Base-by-base conservation (phyloP, 305 asterid species). In the Striga hermonthica region DNA sequence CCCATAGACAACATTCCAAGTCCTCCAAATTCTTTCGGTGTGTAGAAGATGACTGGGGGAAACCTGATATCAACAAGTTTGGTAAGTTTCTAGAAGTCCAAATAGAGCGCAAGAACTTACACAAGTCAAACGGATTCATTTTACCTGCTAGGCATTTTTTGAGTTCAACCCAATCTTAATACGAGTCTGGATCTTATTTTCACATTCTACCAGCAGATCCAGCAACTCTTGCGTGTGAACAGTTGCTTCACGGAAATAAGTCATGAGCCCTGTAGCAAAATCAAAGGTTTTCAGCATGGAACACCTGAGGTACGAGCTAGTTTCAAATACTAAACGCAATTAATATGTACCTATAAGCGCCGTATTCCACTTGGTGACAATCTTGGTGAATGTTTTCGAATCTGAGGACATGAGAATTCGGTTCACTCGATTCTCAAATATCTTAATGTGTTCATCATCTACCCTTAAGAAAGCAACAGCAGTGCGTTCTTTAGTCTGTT, bases 381-480 rank as follows among this genome's bases (percentile, higher is more conserved):
- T 94, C 87, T 94, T 94, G 6, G 99, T 94, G 81, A 94, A 91
- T 44, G 99, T 94, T 39, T 98, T 94, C 7, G 99, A 94, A 68
- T 98, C 99, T 10, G 99, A 94, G 57, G 98, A 90, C 99, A 94
- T 94, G 62, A 94, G 99, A 70, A 94, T 88, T 85, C 90, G 99
- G 72, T 97, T 84, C 5, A 88, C 97, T 41, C 99, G 90, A 79
- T 91, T 94, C 83, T 94, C 99, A 48, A 94, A 94, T 65, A 94
- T 93, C 77, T 94, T 94, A 98, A 94, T 94, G 77, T 94, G 99
- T 77, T 94, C 99, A 71, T 91, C 99, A 82, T 94, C 99, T 12
- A 94, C 99, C 55, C 99, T 78, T 76, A 94, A 68, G 84, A 94
- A 94, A 63, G 99, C 98, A 80, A 91, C 90, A 3, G 99, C 98